A percentile compares a stretch with the other conserved stretches of the same genome.
phyloP scores from a whole-genome alignment of 2,329 filamentous ascomycete species.

The Coniosporium tulheliwenetii region DNA sequence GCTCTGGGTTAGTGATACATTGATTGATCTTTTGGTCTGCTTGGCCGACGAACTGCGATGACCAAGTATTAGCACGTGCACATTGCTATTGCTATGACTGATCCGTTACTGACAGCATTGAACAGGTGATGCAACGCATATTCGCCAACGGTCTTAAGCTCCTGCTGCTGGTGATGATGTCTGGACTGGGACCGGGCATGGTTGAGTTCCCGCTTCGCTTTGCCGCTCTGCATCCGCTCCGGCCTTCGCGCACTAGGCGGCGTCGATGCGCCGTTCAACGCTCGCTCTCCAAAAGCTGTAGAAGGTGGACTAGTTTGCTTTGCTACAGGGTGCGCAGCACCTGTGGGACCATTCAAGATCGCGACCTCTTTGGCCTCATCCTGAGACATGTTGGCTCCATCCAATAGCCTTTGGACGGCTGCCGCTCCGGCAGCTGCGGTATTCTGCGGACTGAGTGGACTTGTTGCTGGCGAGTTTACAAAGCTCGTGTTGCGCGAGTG shows the following conservation, averaged over 20 bases:
- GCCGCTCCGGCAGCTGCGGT: constrained; percentile 25
- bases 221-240: constrained; percentile 35
- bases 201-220: constrained; percentile 52
- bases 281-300: neutral
- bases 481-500: constrained; percentile 82
- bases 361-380: constrained; percentile 19
- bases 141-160: constrained; percentile 89
- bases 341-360: constrained; percentile 13
- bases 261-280: constrained; percentile 3
- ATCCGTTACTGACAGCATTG: constrained; percentile 50
- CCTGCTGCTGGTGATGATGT: constrained; percentile 52
- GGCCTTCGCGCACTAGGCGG: constrained; percentile 14
- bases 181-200: constrained; percentile 56
- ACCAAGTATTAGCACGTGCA: constrained; percentile 14
- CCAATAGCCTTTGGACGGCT: constrained; percentile 6
- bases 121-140: constrained; percentile 95
- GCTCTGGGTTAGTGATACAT: constrained; percentile 65
- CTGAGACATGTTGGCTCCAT: constrained; percentile 24
- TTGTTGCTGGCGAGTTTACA: constrained; percentile 57
- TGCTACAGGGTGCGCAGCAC: constrained; percentile 2
- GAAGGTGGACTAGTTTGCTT: neutral
- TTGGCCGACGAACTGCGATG: constrained; percentile 65
- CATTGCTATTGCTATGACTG: neutral
- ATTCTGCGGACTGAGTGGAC: constrained; percentile 76
- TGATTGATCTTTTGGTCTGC: constrained; percentile 93